These are phyloP conservation scores for Melampsora larici-populina DNA, from an alignment of 1,284 basidiomycete species.

Conservation along the genomic window DNA sequence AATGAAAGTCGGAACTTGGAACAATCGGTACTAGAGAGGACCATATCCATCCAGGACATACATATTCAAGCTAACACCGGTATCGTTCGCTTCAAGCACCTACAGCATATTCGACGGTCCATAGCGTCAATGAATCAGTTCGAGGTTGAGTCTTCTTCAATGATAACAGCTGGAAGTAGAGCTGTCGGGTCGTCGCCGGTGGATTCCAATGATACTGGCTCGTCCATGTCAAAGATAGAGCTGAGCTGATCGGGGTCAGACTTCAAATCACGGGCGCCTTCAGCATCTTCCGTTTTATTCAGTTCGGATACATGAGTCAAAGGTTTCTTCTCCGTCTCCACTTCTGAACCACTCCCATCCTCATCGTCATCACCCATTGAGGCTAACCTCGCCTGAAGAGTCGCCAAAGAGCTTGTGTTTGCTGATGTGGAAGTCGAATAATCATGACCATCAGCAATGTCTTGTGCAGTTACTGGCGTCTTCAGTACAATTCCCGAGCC, in stretches of 20 bases:
- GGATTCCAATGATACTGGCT: neutral
- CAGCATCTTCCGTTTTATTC: neutral
- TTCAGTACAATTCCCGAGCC: slow-evolving; percentile 3
- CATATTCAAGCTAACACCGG: no score
- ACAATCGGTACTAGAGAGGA: no score
- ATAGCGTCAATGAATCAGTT: no score
- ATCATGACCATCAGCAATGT: neutral
- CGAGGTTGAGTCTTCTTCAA: no score
- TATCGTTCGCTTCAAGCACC: no score
- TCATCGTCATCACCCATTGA: neutral
- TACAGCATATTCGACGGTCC: no score
- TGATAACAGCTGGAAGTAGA: neutral
- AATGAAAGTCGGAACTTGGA: no score
- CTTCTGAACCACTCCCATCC: slow-evolving; percentile 1
- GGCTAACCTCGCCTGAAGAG: neutral
- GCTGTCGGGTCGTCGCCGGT: neutral
- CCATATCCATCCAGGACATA: no score
- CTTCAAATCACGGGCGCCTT: neutral
- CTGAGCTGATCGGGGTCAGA: neutral
- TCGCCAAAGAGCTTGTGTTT: neutral
- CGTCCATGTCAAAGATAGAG: slow-evolving; percentile 1
- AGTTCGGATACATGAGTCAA: neutral
- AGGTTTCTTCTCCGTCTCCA: neutral
- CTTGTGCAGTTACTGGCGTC: slow-evolving; percentile 7
- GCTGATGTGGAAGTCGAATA: neutral